A percentile compares a stretch with the other conserved stretches of the same genome.
These are phyloP conservation scores for Aquilaria yunnanensis DNA, from an alignment of 345 rosid genomes.

Conservation along the genomic window DNA sequence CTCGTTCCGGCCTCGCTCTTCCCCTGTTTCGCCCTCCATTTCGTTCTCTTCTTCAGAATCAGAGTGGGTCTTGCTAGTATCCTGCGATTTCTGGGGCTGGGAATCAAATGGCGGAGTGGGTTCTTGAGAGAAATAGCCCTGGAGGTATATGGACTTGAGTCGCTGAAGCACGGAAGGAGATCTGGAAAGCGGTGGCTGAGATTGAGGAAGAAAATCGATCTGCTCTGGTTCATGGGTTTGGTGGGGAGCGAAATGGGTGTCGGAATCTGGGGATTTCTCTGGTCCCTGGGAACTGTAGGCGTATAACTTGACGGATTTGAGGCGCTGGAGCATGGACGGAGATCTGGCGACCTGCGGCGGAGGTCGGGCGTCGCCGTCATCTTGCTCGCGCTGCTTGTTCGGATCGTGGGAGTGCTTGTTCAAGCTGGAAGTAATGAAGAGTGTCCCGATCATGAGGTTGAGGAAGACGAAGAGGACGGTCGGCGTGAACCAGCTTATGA, in stretches of 20 bases:
- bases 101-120: conserved; percentile 14
- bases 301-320: conserved; percentile 56
- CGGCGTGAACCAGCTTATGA: conserved; percentile 79
- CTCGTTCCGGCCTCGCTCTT: conserved; percentile 20
- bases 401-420: conserved; percentile 19
- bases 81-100: conserved; percentile 1
- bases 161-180: conserved; percentile 64
- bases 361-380: too few species aligned
- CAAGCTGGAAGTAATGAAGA: conserved; percentile 51
- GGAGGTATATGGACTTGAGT: conserved; percentile 60
- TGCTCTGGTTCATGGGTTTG: conserved; percentile 21
- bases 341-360: conserved; percentile 38
- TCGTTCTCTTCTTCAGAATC: background rate
- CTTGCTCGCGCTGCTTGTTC: conserved; percentile 10
- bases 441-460: conserved; percentile 70
- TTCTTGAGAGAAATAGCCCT: conserved; percentile 48
- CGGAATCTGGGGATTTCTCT: conserved; percentile 27
- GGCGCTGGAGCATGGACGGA: conserved; percentile 64
- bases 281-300: conserved; percentile 36
- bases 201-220: conserved; percentile 13
- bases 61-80: conserved; percentile 2
- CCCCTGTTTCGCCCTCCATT: conserved; percentile 11
- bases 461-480: conserved; percentile 68
- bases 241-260: conserved; percentile 24
- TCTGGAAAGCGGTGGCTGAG: conserved; percentile 22